phyloP scores from a whole-genome alignment of 129 eudicot genomes.

The Deinandra increscens region DNA sequence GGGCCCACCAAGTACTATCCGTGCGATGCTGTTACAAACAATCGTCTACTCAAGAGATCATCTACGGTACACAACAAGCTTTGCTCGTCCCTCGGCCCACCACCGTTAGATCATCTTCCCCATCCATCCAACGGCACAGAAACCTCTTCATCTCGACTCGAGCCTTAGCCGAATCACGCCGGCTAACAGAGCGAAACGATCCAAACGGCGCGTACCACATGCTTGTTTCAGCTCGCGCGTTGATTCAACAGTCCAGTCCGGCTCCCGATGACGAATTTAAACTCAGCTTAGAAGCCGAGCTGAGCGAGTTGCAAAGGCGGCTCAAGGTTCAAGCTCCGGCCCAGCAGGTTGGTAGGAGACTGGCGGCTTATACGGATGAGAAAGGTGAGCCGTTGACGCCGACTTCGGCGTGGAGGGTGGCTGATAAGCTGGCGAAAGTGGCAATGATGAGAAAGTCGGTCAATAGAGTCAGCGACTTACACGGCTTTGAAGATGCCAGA shows the following conservation, averaged over 20 bases:
- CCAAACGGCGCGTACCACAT: slow-evolving; percentile 67
- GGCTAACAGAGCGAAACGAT: slow-evolving; percentile 55
- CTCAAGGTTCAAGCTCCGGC: slow-evolving; percentile 41
- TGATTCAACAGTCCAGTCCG: slow-evolving; percentile 46
- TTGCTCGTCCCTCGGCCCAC: slow-evolving; percentile 58
- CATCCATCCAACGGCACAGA: slow-evolving; percentile 64
- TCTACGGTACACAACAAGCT: slow-evolving; percentile 50
- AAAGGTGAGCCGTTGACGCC: slow-evolving; percentile 97
- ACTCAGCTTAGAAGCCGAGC: slow-evolving; percentile 56
- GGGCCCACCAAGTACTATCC: slow-evolving; percentile 66
- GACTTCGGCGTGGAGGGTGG: slow-evolving; percentile 98
- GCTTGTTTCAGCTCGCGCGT: slow-evolving; percentile 70
- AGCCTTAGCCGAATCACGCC: slow-evolving; percentile 75
- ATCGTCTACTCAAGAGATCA: slow-evolving; percentile 52
- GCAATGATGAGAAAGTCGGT: slow-evolving; percentile 89
- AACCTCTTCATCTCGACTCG: slow-evolving; percentile 60
- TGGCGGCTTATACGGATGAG: slow-evolving; percentile 41
- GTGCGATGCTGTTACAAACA: slow-evolving; percentile 66
- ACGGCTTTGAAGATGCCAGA: slow-evolving; percentile 99
- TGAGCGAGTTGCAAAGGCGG: slow-evolving; percentile 45
- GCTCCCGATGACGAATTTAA: slow-evolving; percentile 44
- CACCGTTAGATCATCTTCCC: slow-evolving; percentile 61
- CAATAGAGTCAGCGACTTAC: slow-evolving; percentile 92
- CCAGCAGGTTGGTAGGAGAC: slow-evolving; percentile 11
- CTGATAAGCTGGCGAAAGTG: slow-evolving; percentile 90